Conservation (phyloP, 78 protist genomes). For the Cavenderia fasciculata region DNA sequence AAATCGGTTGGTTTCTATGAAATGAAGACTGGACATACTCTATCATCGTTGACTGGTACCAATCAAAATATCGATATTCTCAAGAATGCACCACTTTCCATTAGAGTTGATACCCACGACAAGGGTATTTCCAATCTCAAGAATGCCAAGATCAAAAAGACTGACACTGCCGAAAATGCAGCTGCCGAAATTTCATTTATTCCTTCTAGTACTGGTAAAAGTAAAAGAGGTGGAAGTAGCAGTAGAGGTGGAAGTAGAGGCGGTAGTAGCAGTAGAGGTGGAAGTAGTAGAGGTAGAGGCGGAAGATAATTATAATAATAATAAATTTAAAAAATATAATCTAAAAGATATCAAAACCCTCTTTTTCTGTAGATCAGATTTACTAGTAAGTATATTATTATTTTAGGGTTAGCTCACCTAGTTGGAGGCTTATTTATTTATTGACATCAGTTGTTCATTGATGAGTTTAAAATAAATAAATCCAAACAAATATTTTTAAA, state of each 20-base stretch:
- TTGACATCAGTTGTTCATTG: no score
- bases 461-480: no score
- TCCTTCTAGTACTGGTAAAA: neutral
- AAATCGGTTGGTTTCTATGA: conserved; percentile 37
- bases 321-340: no score
- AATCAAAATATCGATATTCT: conserved; percentile 2
- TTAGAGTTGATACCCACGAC: conserved; percentile 38
- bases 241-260: neutral
- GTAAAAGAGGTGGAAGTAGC: neutral
- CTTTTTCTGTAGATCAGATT: no score
- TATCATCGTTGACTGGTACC: conserved; percentile 24
- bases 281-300: no score
- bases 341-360: no score
- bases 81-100: conserved; percentile 58
- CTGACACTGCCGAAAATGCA: conserved; percentile 34
- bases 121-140: neutral
- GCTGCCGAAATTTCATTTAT: conserved; percentile 43
- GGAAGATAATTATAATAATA: no score
- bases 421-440: no score
- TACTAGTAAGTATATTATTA: no score
- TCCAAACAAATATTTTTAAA: no score
- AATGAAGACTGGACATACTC: conserved; percentile 46
- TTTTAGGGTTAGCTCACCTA: no score
- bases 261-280: neutral
- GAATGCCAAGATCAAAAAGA: conserved; percentile 24